Evolutionary conservation across 257 asterid species (phyloP).

Genomic region (Nicotiana paniculata): DNA sequence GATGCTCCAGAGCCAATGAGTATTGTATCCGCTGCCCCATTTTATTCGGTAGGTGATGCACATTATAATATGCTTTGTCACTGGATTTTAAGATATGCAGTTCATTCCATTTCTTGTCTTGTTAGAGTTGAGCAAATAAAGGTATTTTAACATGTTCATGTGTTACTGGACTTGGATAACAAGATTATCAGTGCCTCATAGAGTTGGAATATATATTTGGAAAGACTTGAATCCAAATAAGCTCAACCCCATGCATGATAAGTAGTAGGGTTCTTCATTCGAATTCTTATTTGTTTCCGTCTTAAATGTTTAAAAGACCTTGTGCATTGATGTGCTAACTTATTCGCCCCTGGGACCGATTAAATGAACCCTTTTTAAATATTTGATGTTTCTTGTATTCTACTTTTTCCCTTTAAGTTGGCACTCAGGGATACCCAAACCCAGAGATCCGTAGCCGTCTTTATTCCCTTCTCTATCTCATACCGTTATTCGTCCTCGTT

Average conservation of each 20-base stretch:
- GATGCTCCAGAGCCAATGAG: constrained; percentile 54
- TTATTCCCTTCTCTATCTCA: background rate
- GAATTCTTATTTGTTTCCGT: background rate
- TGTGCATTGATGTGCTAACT: background rate
- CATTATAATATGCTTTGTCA: background rate
- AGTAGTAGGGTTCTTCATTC: background rate
- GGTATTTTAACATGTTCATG: background rate
- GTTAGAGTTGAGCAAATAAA: background rate
- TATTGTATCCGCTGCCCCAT: constrained; percentile 91
- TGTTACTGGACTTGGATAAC: background rate
- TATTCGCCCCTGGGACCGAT: background rate
- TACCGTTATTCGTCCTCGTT: background rate
- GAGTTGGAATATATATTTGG: background rate
- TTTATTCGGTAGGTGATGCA: constrained; percentile 61
- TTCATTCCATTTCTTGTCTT: background rate
- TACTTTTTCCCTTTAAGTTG: background rate
- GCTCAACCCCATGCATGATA: background rate
- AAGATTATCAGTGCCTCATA: background rate
- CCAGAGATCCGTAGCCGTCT: background rate
- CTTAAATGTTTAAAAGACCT: background rate
- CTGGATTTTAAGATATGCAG: background rate
- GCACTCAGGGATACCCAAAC: background rate
- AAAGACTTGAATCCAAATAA: background rate
- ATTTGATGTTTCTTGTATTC: background rate
- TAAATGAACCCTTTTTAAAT: background rate